phyloP scores from a whole-genome alignment of 108 stramenopile genomes.

The Seminavis robusta region DNA sequence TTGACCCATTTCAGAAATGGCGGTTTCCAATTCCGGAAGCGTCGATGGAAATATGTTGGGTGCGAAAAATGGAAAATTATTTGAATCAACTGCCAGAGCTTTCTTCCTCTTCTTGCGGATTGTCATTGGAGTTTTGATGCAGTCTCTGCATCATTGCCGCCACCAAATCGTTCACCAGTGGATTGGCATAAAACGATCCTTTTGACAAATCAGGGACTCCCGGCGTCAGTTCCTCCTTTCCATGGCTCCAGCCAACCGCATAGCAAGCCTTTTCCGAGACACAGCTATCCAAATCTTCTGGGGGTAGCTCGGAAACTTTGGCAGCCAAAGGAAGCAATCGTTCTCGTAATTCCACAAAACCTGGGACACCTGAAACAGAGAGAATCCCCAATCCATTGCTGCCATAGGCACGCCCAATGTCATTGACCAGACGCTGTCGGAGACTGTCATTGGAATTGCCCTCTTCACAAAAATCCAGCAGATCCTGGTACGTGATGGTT shows the following conservation, averaged over 20 bases:
- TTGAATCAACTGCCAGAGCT: slow-evolving; percentile 5
- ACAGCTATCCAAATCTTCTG: slow-evolving; percentile 33
- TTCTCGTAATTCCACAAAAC: slow-evolving; percentile 21
- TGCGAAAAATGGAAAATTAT: slow-evolving; percentile 60
- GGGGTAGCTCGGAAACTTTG: slow-evolving; percentile 49
- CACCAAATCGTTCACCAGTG: slow-evolving; percentile 57
- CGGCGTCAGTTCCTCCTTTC: slow-evolving; percentile 72
- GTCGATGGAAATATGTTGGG: slow-evolving; percentile 83
- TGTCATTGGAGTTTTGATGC: slow-evolving; percentile 34
- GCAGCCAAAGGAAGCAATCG: slow-evolving; percentile 47
- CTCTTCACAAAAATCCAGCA: too few relatives aligned
- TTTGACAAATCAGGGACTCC: slow-evolving; percentile 72
- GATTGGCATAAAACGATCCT: slow-evolving; percentile 91
- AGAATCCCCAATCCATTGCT: slow-evolving; percentile 43
- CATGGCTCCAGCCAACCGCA: slow-evolving; percentile 82
- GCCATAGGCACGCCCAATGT: slow-evolving; percentile 39
- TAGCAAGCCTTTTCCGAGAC: slow-evolving; percentile 59
- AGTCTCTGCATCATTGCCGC: slow-evolving; percentile 3
- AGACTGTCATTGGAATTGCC: not conserved
- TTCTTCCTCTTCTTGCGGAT: slow-evolving; percentile 9
- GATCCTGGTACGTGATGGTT: too few relatives aligned
- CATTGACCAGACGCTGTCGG: slow-evolving; percentile 21
- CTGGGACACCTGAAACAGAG: slow-evolving; percentile 49
- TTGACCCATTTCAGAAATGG: slow-evolving; percentile 68
- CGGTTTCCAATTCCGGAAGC: slow-evolving; percentile 65